phyloP scores from a whole-genome alignment of 176 grass and related monocot genomes.

The Aegilops bicornis region DNA sequence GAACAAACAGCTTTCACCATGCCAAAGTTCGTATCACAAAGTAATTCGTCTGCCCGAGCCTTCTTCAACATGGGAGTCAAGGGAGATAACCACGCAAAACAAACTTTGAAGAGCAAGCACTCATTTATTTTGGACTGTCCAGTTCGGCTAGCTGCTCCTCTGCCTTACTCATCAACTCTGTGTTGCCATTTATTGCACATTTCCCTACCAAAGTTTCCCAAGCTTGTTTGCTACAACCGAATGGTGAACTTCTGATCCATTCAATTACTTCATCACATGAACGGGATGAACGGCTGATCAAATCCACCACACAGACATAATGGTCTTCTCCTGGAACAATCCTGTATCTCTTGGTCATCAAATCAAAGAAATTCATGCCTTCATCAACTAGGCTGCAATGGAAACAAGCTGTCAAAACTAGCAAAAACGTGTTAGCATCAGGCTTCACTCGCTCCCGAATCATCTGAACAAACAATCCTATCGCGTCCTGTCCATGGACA shows the following conservation, averaged over 20 bases:
- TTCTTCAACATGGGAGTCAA: not conserved
- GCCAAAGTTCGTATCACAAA: not conserved
- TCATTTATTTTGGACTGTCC: not conserved
- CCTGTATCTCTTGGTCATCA: constrained; percentile 59
- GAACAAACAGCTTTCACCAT: not conserved
- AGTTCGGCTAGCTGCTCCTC: constrained; percentile 23
- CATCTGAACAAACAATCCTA: constrained; percentile 65
- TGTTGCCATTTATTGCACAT: not conserved
- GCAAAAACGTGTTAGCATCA: constrained; percentile 54
- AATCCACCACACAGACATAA: constrained; percentile 54
- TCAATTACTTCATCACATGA: constrained; percentile 45
- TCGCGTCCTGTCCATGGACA: constrained; percentile 37
- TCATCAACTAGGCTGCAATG: constrained; percentile 52
- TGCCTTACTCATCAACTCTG: constrained; percentile 29
- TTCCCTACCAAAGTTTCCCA: constrained; percentile 48
- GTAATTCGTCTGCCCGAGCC: not conserved
- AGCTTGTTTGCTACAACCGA: constrained; percentile 29
- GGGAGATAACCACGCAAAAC: not conserved
- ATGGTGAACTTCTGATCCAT: constrained; percentile 44
- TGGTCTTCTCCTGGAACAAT: constrained; percentile 58
- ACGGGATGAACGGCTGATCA: constrained; percentile 41
- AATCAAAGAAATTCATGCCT: constrained; percentile 58
- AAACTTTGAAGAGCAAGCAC: not conserved
- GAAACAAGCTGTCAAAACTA: constrained; percentile 60
- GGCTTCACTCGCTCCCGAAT: constrained; percentile 40